phyloP scores from a whole-genome alignment of 768 basidiomycete genomes.

The Agrocybe praecox region DNA sequence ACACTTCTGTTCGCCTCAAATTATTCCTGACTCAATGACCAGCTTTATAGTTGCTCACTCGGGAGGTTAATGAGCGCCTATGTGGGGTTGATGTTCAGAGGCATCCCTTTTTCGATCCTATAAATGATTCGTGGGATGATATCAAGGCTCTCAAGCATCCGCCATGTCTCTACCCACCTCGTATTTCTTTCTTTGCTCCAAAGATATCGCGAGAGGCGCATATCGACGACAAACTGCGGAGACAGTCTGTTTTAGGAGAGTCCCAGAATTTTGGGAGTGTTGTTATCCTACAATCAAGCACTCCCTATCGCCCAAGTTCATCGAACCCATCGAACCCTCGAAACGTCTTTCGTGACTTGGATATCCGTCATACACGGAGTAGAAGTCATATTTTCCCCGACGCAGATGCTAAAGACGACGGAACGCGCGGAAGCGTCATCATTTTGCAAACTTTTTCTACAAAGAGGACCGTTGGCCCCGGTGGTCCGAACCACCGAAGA shows the following conservation, averaged over 20 bases:
- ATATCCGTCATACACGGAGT: neutral
- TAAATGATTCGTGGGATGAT: conserved; percentile 30
- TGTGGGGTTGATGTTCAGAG: conserved; percentile 23
- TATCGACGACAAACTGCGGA: neutral
- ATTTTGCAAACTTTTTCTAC: neutral
- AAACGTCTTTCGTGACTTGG: neutral
- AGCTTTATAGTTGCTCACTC: conserved; percentile 26
- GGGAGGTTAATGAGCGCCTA: conserved; percentile 27
- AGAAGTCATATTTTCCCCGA: neutral
- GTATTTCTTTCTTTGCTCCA: conserved; percentile 16
- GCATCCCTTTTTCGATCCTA: conserved; percentile 29
- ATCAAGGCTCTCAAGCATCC: conserved; percentile 30
- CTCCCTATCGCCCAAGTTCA: neutral
- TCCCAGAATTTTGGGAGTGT: neutral
- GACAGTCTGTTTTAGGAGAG: neutral
- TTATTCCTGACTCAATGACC: neutral
- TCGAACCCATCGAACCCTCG: too few species aligned
- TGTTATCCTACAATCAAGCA: neutral
- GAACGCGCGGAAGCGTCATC: neutral
- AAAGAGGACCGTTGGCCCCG: neutral
- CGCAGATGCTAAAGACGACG: neutral
- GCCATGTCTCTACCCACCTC: conserved; percentile 18
- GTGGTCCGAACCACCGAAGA: neutral
- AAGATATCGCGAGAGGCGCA: neutral
- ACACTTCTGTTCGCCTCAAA: neutral